phyloP scores from a whole-genome alignment of 768 basidiomycete genomes.

The Lactifluus echinatus region DNA sequence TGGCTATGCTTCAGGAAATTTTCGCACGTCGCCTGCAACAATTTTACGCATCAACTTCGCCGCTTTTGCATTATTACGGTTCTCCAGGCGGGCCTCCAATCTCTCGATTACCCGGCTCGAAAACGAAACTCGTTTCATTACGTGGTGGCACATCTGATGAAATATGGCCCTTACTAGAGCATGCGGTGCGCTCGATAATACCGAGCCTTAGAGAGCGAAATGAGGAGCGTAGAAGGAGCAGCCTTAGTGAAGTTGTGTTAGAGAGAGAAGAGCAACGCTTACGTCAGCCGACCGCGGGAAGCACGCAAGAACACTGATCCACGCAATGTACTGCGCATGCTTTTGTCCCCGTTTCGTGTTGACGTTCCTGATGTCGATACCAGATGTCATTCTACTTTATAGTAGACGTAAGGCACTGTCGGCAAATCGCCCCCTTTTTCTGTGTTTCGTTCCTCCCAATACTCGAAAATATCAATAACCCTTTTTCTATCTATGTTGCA shows the following conservation, averaged over 20 bases:
- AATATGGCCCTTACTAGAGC: slow-evolving; percentile 81
- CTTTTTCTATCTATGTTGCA: neutral
- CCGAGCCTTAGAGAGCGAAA: slow-evolving; percentile 50
- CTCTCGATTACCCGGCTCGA: slow-evolving; percentile 19
- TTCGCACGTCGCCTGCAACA: slow-evolving; percentile 67
- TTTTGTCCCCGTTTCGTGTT: neutral
- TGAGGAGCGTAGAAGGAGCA: slow-evolving; percentile 38
- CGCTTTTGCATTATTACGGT: slow-evolving; percentile 67
- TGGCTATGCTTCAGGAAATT: slow-evolving; percentile 54
- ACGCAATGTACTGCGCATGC: too few species aligned
- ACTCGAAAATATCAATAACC: neutral
- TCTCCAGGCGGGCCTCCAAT: slow-evolving; percentile 32
- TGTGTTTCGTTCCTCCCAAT: too few species aligned
- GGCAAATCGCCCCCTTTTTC: neutral
- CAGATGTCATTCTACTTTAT: neutral
- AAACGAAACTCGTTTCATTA: slow-evolving; percentile 49
- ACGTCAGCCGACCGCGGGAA: neutral
- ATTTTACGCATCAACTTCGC: slow-evolving; percentile 75
- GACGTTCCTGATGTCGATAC: neutral
- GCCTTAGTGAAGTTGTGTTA: slow-evolving; percentile 47
- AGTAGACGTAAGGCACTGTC: neutral
- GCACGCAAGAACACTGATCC: neutral
- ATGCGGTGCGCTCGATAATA: slow-evolving; percentile 46
- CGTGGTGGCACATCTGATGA: slow-evolving; percentile 75
- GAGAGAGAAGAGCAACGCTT: slow-evolving; percentile 21